Evolutionary conservation across 2,329 filamentous ascomycete genomes (phyloP).

Genomic region (Ampelomyces quisqualis): DNA sequence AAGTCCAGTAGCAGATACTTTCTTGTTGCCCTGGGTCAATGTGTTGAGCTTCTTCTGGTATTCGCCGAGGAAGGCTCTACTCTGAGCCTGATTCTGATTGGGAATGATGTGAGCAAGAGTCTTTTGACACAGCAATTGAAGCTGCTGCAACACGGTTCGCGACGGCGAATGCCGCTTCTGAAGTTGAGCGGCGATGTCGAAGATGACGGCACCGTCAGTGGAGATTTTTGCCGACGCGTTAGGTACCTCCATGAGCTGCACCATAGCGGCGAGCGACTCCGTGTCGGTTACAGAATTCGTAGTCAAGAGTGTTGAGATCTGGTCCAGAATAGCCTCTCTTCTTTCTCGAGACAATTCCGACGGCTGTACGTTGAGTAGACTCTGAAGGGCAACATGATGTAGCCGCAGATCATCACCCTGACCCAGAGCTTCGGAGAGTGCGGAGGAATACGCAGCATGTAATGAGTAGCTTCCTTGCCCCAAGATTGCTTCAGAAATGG

Average conservation of each 20-base stretch:
- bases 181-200: constrained; percentile 31
- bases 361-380: constrained; percentile 26
- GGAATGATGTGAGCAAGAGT: constrained; percentile 34
- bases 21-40: constrained; percentile 19
- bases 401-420: constrained; percentile 7
- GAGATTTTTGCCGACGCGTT: constrained; percentile 41
- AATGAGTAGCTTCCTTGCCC: constrained; percentile 17
- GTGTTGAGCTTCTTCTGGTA: constrained; percentile 25
- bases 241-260: constrained; percentile 36
- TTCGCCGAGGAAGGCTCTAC: constrained; percentile 33
- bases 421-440: constrained; percentile 19
- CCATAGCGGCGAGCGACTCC: constrained; percentile 28
- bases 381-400: constrained; percentile 15
- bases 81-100: constrained; percentile 39
- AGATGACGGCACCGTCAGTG: constrained; percentile 25
- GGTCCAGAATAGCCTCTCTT: constrained; percentile 37
- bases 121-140: constrained; percentile 29
- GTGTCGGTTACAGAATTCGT: constrained; percentile 9
- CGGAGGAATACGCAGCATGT: constrained; percentile 22
- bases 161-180: constrained; percentile 17
- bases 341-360: constrained; percentile 32
- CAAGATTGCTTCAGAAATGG: constrained; percentile 28
- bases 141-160: constrained; percentile 16
- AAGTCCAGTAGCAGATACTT: constrained; percentile 25
- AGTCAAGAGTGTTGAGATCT: constrained; percentile 21